Base-by-base conservation (phyloP, 805 yeast genomes). In the Cyberlindnera maritima region DNA sequence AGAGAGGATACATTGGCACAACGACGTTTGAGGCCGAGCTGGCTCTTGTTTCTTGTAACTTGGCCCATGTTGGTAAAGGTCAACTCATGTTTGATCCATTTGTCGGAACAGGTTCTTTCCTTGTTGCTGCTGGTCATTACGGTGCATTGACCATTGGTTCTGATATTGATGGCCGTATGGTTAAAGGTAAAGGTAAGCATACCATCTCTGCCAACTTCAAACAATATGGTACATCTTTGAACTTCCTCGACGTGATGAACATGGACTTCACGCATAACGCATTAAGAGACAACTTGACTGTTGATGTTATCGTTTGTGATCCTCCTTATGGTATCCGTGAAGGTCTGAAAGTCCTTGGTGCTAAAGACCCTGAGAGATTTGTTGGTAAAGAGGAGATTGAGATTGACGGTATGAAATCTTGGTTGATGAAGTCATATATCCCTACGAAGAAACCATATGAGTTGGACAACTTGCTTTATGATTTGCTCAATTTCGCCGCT, bases 261-360 rank as follows among this genome's bases (percentile, higher is more conserved):
- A 88, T 94, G 94, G 99, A 94, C 68, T 94, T 94, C 65, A 94
- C 98, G 2, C 90, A 94, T 63, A 85, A 86, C 63, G 85, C 96
- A 3, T 71, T 94, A 44, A 73, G 97, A 54, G 48, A 63, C 0
- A 74, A 76, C 52, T 66, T 94, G 20, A 61, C 55, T 23, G 74
- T 94, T 13, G 97, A 94, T 62, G 75, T 87, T 1, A 92, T 94
- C 5, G 79, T 92, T 2, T 90, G 97, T 62, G 99, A 94, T 66
- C 99, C 99, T 2, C 99, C 99, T 0, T 94, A 94, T 64, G 99
- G 99, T 12, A 95, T 94, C 2, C 75, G 99, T 56, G 99, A 94
- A 65, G 96, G 98, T 3, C 77, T 94, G 44, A 90, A 89, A 63
- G 96, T 90, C 1, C 80, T 96, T 46, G 99, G 99, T 4, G 86